Evolutionary conservation across 495 filamentous ascomycete genomes (phyloP), one percentile per base, ranked within the genome.

Genomic region (Neurospora tetrasperma): DNA sequence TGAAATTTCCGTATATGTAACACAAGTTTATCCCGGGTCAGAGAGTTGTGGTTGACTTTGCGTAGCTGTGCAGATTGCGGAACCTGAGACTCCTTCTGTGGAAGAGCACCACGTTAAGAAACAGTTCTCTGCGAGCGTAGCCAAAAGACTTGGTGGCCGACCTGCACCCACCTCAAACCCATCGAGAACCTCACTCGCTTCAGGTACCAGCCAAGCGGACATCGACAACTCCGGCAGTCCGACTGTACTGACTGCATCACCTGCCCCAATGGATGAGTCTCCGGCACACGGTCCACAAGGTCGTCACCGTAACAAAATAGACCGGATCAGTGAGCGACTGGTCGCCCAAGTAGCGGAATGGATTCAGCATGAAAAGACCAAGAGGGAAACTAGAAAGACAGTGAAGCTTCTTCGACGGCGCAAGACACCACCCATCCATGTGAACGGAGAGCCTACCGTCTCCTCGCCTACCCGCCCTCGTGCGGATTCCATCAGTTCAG

Each of bases 291-390:
- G 73, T 42, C 72, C 74, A 40, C 80, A 79, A 16, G 38, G 73
- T 31, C 76, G 80, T 69, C 78, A 82, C 42, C 79, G 79, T 7
- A 79, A 84, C 73, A 78, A 79, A 11, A 75, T 82, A 70, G 83
- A 86, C 70, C 73, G 80, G 40, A 73, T 78, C 69, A 81, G 81
- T 62, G 84, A 88, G 75, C 85, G 81, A 71, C 82, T 97, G 7
- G 78, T 95, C 46, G 84, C 87, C 54, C 92, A 95, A 78, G 89
- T 97, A 31, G 84, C 86, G 27, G 89, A 90, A 72, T 97, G 94
- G 94, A 84, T 97, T 48, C 86, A 93, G 71, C 86, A 88, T 54
- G 93, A 97, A 79, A 92, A 91, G 80, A 78, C 83, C 39, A 93
- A 90, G 79, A 88, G 85, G 75, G 85, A 85, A 70, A 80, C 82